These are phyloP conservation scores for Linnemannia schmuckeri DNA, from an alignment of 192 early-diverging fungal genomes.

Conservation along the genomic window DNA sequence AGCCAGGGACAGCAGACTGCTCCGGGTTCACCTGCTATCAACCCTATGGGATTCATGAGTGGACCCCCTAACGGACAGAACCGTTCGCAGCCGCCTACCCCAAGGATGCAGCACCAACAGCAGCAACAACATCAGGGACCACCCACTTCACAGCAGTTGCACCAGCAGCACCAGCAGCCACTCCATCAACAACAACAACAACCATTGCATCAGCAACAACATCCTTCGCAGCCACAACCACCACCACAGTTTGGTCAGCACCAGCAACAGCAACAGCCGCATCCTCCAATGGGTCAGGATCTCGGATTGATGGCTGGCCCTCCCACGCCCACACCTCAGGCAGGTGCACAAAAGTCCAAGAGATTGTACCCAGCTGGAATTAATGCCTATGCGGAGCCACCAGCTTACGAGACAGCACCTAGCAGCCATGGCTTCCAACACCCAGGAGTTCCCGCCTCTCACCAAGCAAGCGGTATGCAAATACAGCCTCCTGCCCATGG, in stretches of 20 bases:
- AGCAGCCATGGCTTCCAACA: conserved; percentile 37
- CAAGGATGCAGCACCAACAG: conserved; percentile 25
- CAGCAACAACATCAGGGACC: conserved; percentile 12
- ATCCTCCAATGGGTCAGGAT: conserved; percentile 14
- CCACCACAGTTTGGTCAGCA: conserved; percentile 14
- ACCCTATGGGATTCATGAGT: conserved; percentile 41
- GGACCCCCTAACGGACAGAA: conserved; percentile 50
- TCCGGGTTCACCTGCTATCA: conserved; percentile 42
- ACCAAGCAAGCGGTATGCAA: conserved; percentile 14
- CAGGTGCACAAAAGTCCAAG: conserved; percentile 58
- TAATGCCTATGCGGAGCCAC: conserved; percentile 56
- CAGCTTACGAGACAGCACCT: conserved; percentile 38
- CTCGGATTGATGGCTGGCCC: conserved; percentile 32
- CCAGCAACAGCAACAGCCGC: conserved; percentile 27
- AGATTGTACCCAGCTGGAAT: conserved; percentile 68
- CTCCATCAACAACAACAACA: conserved; percentile 23
- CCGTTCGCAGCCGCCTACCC: conserved; percentile 45
- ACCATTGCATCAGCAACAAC: conserved; percentile 11
- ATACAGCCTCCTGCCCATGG: conserved; percentile 23
- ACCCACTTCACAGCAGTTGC: conserved; percentile 15
- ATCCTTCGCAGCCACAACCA: not conserved
- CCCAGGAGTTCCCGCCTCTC: conserved; percentile 27
- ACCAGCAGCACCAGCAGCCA: conserved; percentile 14
- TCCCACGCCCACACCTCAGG: conserved; percentile 32
- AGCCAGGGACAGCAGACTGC: conserved; percentile 31